These are phyloP conservation scores for Arabidopsis hybrid DNA, from an alignment of 441 rosid genomes.

Conservation along the genomic window DNA sequence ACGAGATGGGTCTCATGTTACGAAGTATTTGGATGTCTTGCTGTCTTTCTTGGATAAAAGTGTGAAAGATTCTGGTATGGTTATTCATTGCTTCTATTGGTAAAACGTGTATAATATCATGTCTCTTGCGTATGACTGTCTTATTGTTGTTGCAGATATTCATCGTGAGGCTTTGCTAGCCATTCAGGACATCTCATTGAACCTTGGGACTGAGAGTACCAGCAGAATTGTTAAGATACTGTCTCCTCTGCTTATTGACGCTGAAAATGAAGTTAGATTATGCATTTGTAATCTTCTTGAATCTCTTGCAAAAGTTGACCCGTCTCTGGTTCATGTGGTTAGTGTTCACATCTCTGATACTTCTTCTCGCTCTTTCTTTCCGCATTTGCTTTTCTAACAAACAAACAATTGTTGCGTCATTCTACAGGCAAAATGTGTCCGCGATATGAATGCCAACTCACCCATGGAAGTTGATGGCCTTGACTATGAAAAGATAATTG, in stretches of 20 bases:
- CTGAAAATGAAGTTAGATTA: conserved; percentile 63
- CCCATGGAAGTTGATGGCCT: conserved; percentile 76
- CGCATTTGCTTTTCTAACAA: conserved; percentile 13
- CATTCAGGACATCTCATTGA: conserved; percentile 61
- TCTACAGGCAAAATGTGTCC: conserved; percentile 74
- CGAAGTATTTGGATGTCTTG: conserved; percentile 71
- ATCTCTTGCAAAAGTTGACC: conserved; percentile 70
- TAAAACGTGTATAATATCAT: not conserved
- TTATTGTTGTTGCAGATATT: conserved; percentile 56
- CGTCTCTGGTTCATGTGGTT: conserved; percentile 73
- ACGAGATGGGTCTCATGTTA: conserved; percentile 53
- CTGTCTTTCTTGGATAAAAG: conserved; percentile 68
- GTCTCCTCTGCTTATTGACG: conserved; percentile 77
- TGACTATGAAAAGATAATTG: conserved; percentile 73
- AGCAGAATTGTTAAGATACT: conserved; percentile 54
- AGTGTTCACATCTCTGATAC: conserved; percentile 20
- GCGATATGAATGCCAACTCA: conserved; percentile 75
- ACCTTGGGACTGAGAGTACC: conserved; percentile 55
- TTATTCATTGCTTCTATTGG: conserved; percentile 24
- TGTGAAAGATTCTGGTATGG: conserved; percentile 69
- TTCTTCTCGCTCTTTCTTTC: too few relatives aligned
- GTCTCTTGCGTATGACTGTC: conserved; percentile 33
- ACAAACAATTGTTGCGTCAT: conserved; percentile 19
- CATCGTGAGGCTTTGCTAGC: conserved; percentile 64
- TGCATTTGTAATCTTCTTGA: conserved; percentile 76